phyloP scores from a whole-genome alignment of 2,329 filamentous ascomycete genomes.

The Trichoderma simmonsii region DNA sequence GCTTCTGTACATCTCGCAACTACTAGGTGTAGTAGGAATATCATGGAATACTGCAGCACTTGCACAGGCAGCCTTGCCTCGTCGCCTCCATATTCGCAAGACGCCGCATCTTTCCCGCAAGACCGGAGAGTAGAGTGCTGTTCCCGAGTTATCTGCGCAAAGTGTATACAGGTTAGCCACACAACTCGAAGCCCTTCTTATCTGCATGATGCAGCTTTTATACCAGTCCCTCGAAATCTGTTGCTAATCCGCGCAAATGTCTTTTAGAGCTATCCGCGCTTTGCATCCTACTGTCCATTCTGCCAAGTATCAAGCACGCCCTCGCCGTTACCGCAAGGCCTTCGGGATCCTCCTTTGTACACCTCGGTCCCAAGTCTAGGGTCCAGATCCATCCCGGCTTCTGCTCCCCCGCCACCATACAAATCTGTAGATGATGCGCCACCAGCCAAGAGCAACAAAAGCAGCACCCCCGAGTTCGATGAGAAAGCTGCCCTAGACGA shows the following conservation, averaged over 20 bases:
- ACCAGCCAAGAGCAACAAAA: constrained; percentile 28
- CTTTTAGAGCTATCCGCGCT: constrained; percentile 61
- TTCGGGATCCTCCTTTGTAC: constrained; percentile 68
- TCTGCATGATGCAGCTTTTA: background rate
- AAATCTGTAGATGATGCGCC: constrained; percentile 24
- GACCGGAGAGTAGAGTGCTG: constrained; percentile 68
- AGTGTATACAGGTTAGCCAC: constrained; percentile 56
- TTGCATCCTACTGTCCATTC: constrained; percentile 66
- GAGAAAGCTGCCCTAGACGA: constrained; percentile 51
- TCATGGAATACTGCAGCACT: constrained; percentile 61
- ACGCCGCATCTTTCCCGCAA: constrained; percentile 55
- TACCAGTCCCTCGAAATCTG: no score
- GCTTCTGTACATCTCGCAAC: background rate
- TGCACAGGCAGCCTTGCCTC: constrained; percentile 62
- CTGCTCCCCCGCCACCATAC: constrained; percentile 39
- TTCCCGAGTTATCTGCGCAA: constrained; percentile 65
- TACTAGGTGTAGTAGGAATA: background rate
- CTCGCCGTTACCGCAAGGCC: constrained; percentile 56
- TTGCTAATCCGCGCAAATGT: constrained; percentile 18
- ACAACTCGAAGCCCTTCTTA: background rate
- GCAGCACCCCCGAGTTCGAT: constrained; percentile 24
- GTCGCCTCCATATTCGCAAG: constrained; percentile 50
- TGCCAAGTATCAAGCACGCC: constrained; percentile 68
- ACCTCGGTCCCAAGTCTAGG: constrained; percentile 34
- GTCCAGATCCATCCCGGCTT: constrained; percentile 24